These are phyloP conservation scores for Blastocystis sp. DNA, from an alignment of 352 stramenopile species.

Conservation along the genomic window DNA sequence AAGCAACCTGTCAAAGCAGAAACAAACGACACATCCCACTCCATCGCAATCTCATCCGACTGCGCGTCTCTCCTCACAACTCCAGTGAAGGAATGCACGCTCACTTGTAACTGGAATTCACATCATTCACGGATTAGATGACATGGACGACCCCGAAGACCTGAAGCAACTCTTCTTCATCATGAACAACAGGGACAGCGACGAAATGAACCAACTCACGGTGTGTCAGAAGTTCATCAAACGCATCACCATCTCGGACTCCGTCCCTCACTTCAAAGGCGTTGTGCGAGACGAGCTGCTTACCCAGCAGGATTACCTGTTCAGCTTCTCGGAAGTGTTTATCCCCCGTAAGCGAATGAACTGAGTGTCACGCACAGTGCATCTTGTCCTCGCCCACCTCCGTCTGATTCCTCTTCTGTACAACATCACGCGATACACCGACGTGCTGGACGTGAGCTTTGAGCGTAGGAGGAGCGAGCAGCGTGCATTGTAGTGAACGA, in stretches of 20 bases:
- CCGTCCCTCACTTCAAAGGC: neutral
- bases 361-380: neutral
- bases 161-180: neutral
- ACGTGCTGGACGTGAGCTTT: neutral
- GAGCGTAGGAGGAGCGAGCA: neutral
- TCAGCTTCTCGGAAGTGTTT: constrained; percentile 22
- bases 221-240: constrained; percentile 22
- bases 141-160: neutral
- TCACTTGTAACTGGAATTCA: no score
- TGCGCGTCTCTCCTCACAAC: no score
- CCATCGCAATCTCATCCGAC: no score
- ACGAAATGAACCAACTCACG: neutral
- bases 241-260: neutral
- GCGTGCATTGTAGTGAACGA: neutral
- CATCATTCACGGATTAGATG: no score
- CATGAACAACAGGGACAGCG: constrained; percentile 1
- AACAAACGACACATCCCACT: no score
- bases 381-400: neutral
- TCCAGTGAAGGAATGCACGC: no score
- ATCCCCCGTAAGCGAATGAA: neutral
- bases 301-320: constrained; percentile 1
- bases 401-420: neutral
- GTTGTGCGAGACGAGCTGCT: neutral
- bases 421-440: neutral
- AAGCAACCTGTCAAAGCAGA: no score